Conservation (phyloP, 805 yeast species). For the Suhomyces prunicola region DNA sequence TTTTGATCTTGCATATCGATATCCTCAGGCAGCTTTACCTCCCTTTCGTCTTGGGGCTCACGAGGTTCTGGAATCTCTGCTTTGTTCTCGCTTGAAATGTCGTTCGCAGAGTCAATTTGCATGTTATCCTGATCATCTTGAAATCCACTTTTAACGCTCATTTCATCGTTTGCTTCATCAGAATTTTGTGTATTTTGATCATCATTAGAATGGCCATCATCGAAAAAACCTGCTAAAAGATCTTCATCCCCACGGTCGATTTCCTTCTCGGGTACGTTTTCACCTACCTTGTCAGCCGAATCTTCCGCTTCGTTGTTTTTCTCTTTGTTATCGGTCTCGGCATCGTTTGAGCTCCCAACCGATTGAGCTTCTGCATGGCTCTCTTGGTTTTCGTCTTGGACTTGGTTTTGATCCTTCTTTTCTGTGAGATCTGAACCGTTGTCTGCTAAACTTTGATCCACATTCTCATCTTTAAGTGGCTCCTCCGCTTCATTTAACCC, state of each 20-base stretch:
- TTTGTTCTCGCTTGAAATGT: not conserved
- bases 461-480: not conserved
- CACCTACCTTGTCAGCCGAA: not conserved
- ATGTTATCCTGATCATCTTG: not conserved
- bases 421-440: not conserved
- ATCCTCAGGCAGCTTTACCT: not conserved
- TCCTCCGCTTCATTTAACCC: conserved; percentile 2
- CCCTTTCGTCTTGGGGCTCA: not conserved
- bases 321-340: not conserved
- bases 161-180: not conserved
- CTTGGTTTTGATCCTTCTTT: not conserved
- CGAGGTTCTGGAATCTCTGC: not conserved
- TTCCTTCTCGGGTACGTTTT: not conserved
- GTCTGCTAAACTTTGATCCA: not conserved
- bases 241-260: conserved; percentile 5
- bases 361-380: conserved; percentile 11
- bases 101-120: not conserved
- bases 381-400: not conserved
- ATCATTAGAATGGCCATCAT: not conserved
- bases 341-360: conserved; percentile 1
- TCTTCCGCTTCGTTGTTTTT: not conserved
- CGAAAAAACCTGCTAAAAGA: conserved; percentile 1
- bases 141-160: not conserved
- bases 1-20: conserved; percentile 5
- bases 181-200: not conserved